Percentiles rank a stretch among this genome's conserved stretches.
phyloP scores from a whole-genome alignment of 2,329 filamentous ascomycete genomes.

The Alternaria arborescens region DNA sequence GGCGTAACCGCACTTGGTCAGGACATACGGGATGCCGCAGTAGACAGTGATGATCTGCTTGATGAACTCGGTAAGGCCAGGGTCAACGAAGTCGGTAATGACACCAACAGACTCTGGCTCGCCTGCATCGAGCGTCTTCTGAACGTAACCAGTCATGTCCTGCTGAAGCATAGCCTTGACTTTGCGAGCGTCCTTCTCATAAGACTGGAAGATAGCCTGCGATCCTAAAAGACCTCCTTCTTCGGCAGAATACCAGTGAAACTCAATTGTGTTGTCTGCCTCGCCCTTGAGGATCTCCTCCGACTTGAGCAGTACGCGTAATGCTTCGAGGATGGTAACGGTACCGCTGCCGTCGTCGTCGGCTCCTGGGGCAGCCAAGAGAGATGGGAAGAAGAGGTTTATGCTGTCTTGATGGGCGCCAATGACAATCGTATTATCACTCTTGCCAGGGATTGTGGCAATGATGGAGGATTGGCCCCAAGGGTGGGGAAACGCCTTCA shows the following conservation, averaged over 20 bases:
- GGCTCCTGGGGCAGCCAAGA: constrained; percentile 88
- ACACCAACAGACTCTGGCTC: constrained; percentile 87
- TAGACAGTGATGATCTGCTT: constrained; percentile 88
- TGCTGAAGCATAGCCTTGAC: constrained; percentile 98
- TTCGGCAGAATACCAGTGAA: constrained; percentile 95
- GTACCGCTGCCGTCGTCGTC: constrained; percentile 94
- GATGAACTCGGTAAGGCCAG: constrained; percentile 84
- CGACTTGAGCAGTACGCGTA: constrained; percentile 81
- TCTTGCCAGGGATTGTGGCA: constrained; percentile 86
- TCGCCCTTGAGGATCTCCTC: constrained; percentile 74
- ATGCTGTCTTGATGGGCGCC: constrained; percentile 86
- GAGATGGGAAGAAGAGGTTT: constrained; percentile 86
- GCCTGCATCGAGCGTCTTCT: constrained; percentile 83
- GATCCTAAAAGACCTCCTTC: constrained; percentile 87
- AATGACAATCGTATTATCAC: constrained; percentile 84
- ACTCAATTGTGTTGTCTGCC: constrained; percentile 87
- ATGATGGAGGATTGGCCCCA: constrained; percentile 95
- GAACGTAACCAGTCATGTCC: constrained; percentile 88
- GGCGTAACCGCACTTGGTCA: constrained; percentile 89
- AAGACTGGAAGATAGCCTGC: constrained; percentile 86
- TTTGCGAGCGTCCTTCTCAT: constrained; percentile 75
- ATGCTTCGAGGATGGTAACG: constrained; percentile 91
- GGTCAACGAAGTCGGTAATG: constrained; percentile 90
- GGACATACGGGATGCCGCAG: constrained; percentile 84
- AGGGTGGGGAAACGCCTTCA: constrained; percentile 77